Conservation (phyloP, 176 grass and related monocot genomes). For the Secale cereale region DNA sequence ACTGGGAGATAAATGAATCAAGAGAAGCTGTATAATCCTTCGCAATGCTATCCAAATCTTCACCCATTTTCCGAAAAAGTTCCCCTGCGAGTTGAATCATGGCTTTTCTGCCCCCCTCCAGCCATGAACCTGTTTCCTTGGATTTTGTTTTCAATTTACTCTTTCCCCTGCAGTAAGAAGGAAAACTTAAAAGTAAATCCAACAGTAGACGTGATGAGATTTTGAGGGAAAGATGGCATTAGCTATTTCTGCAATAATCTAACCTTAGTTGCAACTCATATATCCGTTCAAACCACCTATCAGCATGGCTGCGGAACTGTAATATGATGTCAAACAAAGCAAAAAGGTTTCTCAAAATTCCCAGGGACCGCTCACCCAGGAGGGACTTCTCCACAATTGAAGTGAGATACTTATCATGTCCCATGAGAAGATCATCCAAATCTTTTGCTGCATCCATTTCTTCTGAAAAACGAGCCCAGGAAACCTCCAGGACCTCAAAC, state of each 20-base stretch:
- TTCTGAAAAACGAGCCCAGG: slow-evolving; percentile 85
- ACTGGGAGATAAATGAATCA: slow-evolving; percentile 72
- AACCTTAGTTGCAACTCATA: slow-evolving; percentile 86
- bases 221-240: slow-evolving; percentile 2
- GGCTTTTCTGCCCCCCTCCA: slow-evolving; percentile 76
- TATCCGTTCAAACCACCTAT: slow-evolving; percentile 91
- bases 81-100: slow-evolving; percentile 76
- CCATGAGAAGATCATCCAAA: slow-evolving; percentile 87
- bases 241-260: slow-evolving; percentile 24
- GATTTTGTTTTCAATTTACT: slow-evolving; percentile 64
- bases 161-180: slow-evolving; percentile 60
- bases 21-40: slow-evolving; percentile 87
- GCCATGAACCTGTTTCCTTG: slow-evolving; percentile 51
- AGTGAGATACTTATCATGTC: slow-evolving; percentile 79
- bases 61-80: slow-evolving; percentile 84
- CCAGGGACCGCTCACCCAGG: slow-evolving; percentile 70
- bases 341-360: slow-evolving; percentile 69
- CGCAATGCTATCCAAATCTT: slow-evolving; percentile 84
- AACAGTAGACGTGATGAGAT: slow-evolving; percentile 8
- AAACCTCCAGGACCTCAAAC: slow-evolving; percentile 98
- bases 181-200: slow-evolving; percentile 3
- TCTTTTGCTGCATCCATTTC: slow-evolving; percentile 94
- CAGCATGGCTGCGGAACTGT: slow-evolving; percentile 72
- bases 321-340: slow-evolving; percentile 86
- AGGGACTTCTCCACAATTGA: slow-evolving; percentile 96